Conservation (phyloP, 1,284 basidiomycete species). For the Trichosporon faecale region DNA sequence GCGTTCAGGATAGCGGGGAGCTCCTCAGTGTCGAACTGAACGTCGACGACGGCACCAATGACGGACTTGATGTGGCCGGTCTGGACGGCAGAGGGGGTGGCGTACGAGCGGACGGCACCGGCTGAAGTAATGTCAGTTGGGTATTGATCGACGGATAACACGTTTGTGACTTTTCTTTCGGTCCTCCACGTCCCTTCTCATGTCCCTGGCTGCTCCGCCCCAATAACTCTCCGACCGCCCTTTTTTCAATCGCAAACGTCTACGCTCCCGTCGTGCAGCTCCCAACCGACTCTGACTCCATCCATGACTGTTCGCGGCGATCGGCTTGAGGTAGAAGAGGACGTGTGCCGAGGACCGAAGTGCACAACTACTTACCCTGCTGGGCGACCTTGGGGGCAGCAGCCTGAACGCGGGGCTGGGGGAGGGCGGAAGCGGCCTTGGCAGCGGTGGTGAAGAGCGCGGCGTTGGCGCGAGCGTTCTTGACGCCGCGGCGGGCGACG, state of each 20-base stretch:
- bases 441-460: constrained; percentile 51
- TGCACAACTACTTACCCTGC: constrained; percentile 34
- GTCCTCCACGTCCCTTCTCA: neutral
- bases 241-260: constrained; percentile 6
- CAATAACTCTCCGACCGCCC: neutral
- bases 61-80: constrained; percentile 85
- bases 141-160: neutral
- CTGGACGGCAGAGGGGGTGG: constrained; percentile 73
- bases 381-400: constrained; percentile 30
- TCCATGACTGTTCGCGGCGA: neutral
- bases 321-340: neutral
- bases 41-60: constrained; percentile 97
- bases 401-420: constrained; percentile 35
- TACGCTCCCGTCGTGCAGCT: neutral
- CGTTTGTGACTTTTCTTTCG: constrained; percentile 11
- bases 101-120: constrained; percentile 68
- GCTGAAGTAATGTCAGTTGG: constrained; percentile 23
- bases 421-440: constrained; percentile 39
- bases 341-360: neutral
- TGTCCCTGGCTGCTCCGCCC: constrained; percentile 9
- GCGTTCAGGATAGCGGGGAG: constrained; percentile 97
- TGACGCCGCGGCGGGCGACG: constrained; percentile 47
- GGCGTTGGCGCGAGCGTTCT: constrained; percentile 47
- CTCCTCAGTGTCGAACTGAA: constrained; percentile 84
- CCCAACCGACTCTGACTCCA: neutral